Base-by-base conservation (phyloP, 352 stramenopile genomes). In the Phytopythium montanum region DNA sequence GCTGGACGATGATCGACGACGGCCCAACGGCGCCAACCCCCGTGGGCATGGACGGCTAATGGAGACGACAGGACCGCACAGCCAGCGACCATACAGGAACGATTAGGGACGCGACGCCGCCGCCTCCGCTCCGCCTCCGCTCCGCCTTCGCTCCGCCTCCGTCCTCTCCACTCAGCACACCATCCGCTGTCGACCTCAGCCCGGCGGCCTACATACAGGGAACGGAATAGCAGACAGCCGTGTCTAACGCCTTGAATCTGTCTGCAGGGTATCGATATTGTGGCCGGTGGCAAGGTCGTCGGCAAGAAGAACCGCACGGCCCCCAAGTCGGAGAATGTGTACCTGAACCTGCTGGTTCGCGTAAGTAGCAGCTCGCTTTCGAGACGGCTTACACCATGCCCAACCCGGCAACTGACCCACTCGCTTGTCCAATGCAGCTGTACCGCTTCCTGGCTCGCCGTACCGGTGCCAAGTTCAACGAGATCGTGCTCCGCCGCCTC, bases 251-350 rank as follows among this genome's bases (percentile, higher is more conserved):
- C 21, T 6, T 21, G 63, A n/a, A n/a, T n/a, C 61, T 53, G 25
- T 29, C 23, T 41, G 60, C 67, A 96, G 97, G 97, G 97, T 97
- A 99, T 99, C 77, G 97, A 99, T 98, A 85, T 99, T 72, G 97
- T 99, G 81, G 97, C 97, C 70, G 98, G 97, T 85, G 97, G 97
- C 79, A 97, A 98, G 81, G 92, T 97, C 76, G 88, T 97, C 53
- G 97, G 97, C 59, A 98, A 99, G 88, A 99, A 99, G 82, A 94
- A 95, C 77, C 97, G 97, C 64, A 98, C 86, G 68, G 97, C 95
- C 66, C 94, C 97, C 62, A 99, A 99, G 91, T 99, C 94, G 58
- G 89, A 99, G 60, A 99, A 99, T 91, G 93, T 98, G 67, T 99
- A 99, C 90, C 91, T 98, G 67, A 97, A 98, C 73, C 92, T 99